Percentiles rank a stretch among this genome's conserved stretches.
These are phyloP conservation scores for Fremontodendron californicum DNA, from an alignment of 345 rosid species.

Conservation along the genomic window DNA sequence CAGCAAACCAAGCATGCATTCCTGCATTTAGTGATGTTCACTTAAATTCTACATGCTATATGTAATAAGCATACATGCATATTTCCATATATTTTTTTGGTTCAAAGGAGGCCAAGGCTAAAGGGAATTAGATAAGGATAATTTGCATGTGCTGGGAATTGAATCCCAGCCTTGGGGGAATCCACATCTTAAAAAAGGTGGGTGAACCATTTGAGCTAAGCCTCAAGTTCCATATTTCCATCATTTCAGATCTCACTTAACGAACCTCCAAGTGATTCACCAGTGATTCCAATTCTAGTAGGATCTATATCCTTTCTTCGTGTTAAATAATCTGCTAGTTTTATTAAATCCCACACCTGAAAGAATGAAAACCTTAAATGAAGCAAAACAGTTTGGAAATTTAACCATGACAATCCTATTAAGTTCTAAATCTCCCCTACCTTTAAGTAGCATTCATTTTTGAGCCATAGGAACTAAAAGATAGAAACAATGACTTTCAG, in stretches of 20 bases:
- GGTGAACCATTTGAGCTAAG: too few relatives aligned
- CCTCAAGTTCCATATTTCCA: neutral
- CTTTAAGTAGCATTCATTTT: neutral
- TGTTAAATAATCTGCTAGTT: constrained; percentile 75
- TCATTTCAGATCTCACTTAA: constrained; percentile 10
- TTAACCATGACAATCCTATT: neutral
- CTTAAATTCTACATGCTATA: neutral
- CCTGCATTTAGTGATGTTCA: constrained; percentile 42
- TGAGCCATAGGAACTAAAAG: neutral
- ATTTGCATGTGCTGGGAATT: too few relatives aligned
- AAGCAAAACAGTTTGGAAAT: constrained; percentile 2
- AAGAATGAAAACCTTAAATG: constrained; percentile 11
- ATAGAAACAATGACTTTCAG: neutral
- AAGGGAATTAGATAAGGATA: too few relatives aligned
- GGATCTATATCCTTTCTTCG: constrained; percentile 78
- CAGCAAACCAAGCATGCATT: constrained; percentile 98
- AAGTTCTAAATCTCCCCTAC: neutral
- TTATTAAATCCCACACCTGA: constrained; percentile 90
- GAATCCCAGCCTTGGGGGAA: too few relatives aligned
- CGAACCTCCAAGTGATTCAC: constrained; percentile 93
- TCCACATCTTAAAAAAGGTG: too few relatives aligned
- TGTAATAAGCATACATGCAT: neutral
- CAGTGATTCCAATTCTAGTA: constrained; percentile 78
- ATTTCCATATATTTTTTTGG: too few relatives aligned
- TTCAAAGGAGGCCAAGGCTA: too few relatives aligned